These are phyloP conservation scores for Candida glucosophila DNA, from an alignment of 1,139 yeast species.

Conservation along the genomic window DNA sequence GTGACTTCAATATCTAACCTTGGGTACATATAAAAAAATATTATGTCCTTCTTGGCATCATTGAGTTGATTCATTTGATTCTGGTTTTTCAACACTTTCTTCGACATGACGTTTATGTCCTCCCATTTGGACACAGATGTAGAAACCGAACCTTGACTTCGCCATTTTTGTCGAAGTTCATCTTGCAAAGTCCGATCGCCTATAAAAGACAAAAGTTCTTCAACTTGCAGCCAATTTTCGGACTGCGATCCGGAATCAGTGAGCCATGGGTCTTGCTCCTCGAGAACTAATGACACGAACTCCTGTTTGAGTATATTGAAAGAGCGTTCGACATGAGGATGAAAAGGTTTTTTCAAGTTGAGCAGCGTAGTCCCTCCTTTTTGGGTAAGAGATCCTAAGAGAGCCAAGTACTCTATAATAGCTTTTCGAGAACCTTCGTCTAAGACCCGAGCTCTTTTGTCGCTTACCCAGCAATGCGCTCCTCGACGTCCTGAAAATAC, in stretches of 20 bases:
- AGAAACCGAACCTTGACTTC: constrained; percentile 15
- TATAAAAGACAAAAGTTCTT: constrained; percentile 49
- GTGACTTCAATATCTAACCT: constrained; percentile 91
- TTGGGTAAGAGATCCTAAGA: constrained; percentile 44
- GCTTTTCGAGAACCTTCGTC: constrained; percentile 71
- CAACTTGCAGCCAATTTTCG: constrained; percentile 36
- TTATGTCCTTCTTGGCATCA: constrained; percentile 79
- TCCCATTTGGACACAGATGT: constrained; percentile 61
- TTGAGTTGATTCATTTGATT: constrained; percentile 35
- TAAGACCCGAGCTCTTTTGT: constrained; percentile 64
- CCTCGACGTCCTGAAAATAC: constrained; percentile 99
- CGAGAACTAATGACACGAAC: constrained; percentile 58
- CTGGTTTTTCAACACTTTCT: constrained; percentile 36
- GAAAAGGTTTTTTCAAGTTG: constrained; percentile 68
- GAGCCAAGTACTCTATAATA: constrained; percentile 75
- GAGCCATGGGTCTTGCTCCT: constrained; percentile 80
- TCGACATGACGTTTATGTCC: constrained; percentile 60
- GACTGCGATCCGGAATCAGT: constrained; percentile 18
- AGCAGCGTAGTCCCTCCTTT: constrained; percentile 28
- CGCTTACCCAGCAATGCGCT: constrained; percentile 98
- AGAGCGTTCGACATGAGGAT: constrained; percentile 79
- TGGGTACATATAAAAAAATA: constrained; percentile 78
- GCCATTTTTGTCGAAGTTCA: constrained; percentile 44
- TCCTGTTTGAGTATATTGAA: constrained; percentile 55
- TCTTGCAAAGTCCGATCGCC: constrained; percentile 53